Conservation (phyloP, 257 asterid genomes). For the Capsicum chinense region DNA sequence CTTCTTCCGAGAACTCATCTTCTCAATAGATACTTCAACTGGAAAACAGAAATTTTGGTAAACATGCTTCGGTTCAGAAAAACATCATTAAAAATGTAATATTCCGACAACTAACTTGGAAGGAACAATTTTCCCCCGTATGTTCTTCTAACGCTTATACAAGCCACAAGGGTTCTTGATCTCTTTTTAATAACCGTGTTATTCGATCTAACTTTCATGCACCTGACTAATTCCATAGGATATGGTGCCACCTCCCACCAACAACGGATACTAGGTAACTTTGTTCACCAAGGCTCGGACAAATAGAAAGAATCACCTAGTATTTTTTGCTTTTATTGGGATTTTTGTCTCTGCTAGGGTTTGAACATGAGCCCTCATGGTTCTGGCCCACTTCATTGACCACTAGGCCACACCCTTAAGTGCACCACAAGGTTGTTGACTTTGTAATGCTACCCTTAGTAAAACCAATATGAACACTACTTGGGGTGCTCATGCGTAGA, state of each 20-base stretch:
- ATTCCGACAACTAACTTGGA: constrained; percentile 15
- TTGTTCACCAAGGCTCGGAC: no score
- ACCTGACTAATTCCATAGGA: no score
- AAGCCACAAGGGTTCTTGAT: neutral
- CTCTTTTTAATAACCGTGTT: no score
- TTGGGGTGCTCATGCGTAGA: neutral
- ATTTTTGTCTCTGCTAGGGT: no score
- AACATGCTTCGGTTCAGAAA: neutral
- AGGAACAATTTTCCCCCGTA: neutral
- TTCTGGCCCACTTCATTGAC: no score
- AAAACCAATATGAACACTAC: neutral
- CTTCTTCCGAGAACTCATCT: constrained; percentile 86
- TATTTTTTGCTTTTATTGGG: no score
- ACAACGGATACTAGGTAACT: no score
- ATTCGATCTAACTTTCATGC: no score
- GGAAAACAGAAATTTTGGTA: constrained; percentile 29
- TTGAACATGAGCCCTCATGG: no score
- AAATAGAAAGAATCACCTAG: no score
- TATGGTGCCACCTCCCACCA: no score
- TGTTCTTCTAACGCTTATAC: neutral
- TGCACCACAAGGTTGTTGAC: neutral
- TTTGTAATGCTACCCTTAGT: neutral
- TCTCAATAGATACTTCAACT: constrained; percentile 38
- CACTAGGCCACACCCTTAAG: no score
- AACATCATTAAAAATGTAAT: neutral